Evolutionary conservation across 306 rosid species (phyloP), one percentile per base, ranked within the genome.

Genomic region (Sicyos baderoa): DNA sequence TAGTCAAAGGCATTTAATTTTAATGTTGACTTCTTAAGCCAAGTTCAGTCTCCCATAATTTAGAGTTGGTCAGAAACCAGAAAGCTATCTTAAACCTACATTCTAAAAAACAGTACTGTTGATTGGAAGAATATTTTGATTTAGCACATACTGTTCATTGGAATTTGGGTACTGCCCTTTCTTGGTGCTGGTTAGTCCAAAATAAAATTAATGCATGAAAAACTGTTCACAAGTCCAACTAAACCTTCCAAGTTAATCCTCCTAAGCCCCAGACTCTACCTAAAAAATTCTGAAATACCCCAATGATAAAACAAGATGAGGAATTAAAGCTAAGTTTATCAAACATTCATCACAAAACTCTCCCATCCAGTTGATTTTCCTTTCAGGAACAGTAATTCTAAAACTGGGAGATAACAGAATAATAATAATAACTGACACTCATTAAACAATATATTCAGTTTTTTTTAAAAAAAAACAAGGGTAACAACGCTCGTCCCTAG

Each of bases 311-410:
- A 19, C 37, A 65, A 45, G 25, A 64, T 44, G 18, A 5, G 1
- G 11, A 45, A 14, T 45, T 65, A 35, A 65, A 45, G 54, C 37
- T 64, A 42, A 42, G 5, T 64, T 44, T 44, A 64, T 44, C 22
- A 13, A 64, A 45, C 51, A 65, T 21, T 45, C 71, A 65, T 21
- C 70, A 65, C 54, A 45, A 45, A 21, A 14, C 51, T 65, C 40
- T 45, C 27, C 13, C 2, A 14, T 19, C 32, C 16, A 0, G 2
- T 18, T 64, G 19, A 44, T 12, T 25, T 13, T 2, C 54, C 54
- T 65, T 62, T 64, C 53, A 18, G 32, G 12, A 40, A 64, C 22
- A 13, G 54, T 18, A 45, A 40, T 63, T 44, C 52, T 19, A 63
- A 63, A 17, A 63, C 32, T 63, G 18, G 68, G n/a, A 42, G 70